Base-by-base conservation (phyloP, 129 eudicot species). In the Flaveria ramosissima region DNA sequence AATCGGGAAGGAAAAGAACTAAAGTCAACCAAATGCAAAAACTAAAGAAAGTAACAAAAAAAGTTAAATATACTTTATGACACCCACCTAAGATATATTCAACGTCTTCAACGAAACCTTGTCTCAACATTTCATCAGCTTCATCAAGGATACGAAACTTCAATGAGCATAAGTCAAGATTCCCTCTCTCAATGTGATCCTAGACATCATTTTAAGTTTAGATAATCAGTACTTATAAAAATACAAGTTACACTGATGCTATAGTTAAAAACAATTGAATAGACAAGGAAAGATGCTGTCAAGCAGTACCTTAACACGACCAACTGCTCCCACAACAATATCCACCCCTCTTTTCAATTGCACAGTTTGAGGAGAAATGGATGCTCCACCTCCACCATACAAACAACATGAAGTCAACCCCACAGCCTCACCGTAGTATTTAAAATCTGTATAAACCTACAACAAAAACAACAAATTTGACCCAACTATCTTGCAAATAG, bases 71-170 rank as follows among this genome's bases (percentile, higher is more conserved):
- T 10, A 27, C 43, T 2, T n/a, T 1, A 20, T 9, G 59, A 26
- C 17, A 39, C 78, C 30, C 85, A 87, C 98, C 99, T 62, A 95
- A 78, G 51, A 91, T 95, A 36, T 91, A 86, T 75, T 95, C 99
- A 74, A 95, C 99, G 64, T 95, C 99, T 63, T 95, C 99, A 78
- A 95, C 99, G 77, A 95, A 95, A 52, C 99, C 99, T 83, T 91
- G 91, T 56, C 88, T 89, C 71, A 95, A 78, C 99, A 95, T 95
- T 81, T 95, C 99, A 86, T 95, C 99, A 68, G 97, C 96, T 83
- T 95, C 99, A 76, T 95, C 99, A 41, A 95, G 97, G 42, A 95
- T 96, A 30, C 99, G 94, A 48, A 95, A 91, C 62, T 85, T 90
- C 76, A 95, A 74, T 14, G 92, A 84, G 53, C 94, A 80, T n/a